Evolutionary conservation across 352 stramenopile genomes (phyloP).

Genomic region (Globisporangium paroecandrum): DNA sequence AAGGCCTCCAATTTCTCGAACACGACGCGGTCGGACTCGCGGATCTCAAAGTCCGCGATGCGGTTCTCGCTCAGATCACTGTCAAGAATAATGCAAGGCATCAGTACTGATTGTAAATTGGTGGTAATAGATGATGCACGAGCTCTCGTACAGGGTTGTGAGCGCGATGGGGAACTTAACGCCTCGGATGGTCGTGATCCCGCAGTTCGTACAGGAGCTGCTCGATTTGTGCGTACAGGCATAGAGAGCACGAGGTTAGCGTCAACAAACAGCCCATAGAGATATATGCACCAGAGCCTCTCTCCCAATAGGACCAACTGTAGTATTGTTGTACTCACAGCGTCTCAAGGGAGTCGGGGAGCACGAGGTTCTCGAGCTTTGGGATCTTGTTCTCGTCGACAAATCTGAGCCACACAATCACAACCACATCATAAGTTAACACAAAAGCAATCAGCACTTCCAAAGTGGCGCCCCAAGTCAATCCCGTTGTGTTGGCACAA

Average conservation of each 20-base stretch:
- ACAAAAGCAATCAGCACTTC: not conserved
- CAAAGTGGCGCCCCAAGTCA: not conserved
- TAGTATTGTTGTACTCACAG: slow-evolving; percentile 16
- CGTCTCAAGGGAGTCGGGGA: slow-evolving; percentile 39
- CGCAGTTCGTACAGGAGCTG: slow-evolving; percentile 21
- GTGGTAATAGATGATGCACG: not conserved
- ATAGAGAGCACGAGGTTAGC: not conserved
- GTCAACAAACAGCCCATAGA: not conserved
- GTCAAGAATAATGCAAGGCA: not conserved
- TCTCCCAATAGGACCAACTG: not conserved
- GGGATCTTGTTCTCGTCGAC: slow-evolving; percentile 38
- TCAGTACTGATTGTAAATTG: too few relatives aligned
- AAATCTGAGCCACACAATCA: not conserved
- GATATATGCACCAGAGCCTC: not conserved
- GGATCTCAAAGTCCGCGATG: slow-evolving; percentile 17
- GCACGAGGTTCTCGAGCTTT: slow-evolving; percentile 36
- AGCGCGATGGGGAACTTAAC: slow-evolving; percentile 31
- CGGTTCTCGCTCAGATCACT: slow-evolving; percentile 9
- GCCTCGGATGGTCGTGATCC: slow-evolving; percentile 20
- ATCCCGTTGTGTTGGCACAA: not conserved
- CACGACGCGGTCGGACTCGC: slow-evolving; percentile 10
- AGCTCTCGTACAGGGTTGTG: slow-evolving; percentile 28
- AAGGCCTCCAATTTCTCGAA: slow-evolving; percentile 4
- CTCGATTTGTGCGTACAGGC: not conserved
- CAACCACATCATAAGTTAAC: not conserved